phyloP scores from a whole-genome alignment of 2,329 filamentous ascomycete species.

The Fusarium sp. region DNA sequence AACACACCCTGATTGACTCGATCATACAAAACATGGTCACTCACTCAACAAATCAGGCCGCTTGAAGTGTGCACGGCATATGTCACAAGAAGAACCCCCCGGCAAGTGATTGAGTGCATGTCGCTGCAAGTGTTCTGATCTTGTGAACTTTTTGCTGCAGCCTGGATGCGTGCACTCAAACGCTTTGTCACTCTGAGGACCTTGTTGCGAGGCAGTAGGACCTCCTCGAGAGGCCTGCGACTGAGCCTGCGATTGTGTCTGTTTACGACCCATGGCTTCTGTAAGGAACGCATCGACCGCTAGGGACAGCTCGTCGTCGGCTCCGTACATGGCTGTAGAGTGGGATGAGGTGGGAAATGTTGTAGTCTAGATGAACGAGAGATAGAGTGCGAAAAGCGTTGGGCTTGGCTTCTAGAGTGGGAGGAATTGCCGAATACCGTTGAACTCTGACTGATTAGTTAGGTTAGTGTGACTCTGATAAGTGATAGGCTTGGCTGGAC shows the following conservation, averaged over 20 bases:
- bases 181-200: conserved; percentile 28
- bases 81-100: conserved; percentile 66
- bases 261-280: conserved; percentile 14
- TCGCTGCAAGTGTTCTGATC: conserved; percentile 69
- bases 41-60: conserved; percentile 63
- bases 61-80: conserved; percentile 72
- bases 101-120: conserved; percentile 69
- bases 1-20: neutral
- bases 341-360: conserved; percentile 21
- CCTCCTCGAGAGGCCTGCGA: neutral
- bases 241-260: conserved; percentile 8
- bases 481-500: neutral
- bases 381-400: neutral
- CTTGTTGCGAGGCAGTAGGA: conserved; percentile 5
- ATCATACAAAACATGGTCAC: neutral
- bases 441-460: neutral
- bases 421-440: conserved; percentile 10
- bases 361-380: conserved; percentile 1
- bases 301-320: conserved; percentile 14
- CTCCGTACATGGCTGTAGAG: conserved; percentile 17
- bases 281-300: conserved; percentile 15
- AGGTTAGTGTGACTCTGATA: conserved; percentile 2
- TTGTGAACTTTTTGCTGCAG: conserved; percentile 66
- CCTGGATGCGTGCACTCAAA: conserved; percentile 57
- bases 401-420: conserved; percentile 8